These are phyloP conservation scores for Aquilaria agallochum DNA, from an alignment of 441 rosid species.

Conservation along the genomic window DNA sequence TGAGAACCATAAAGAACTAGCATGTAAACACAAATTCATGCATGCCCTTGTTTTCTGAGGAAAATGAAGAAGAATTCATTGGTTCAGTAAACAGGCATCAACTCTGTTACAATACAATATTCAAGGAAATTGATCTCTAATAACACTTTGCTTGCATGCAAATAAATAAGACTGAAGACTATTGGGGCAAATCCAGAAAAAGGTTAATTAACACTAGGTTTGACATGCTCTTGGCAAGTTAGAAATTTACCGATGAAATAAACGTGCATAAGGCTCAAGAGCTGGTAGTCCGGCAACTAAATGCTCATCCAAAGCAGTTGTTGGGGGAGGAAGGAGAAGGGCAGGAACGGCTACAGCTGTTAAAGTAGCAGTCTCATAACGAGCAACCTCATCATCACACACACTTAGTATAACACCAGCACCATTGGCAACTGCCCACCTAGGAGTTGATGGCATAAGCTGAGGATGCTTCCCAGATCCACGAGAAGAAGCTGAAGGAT, in stretches of 20 bases:
- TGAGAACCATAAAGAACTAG: too few relatives aligned
- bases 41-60: too few relatives aligned
- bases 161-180: background rate
- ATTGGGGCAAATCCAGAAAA: slow-evolving; percentile 8
- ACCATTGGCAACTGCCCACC: slow-evolving; percentile 99
- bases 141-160: background rate
- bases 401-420: slow-evolving; percentile 99
- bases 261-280: slow-evolving; percentile 95
- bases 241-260: slow-evolving; percentile 81
- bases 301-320: slow-evolving; percentile 96
- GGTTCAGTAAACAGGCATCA: too few relatives aligned
- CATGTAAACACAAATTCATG: too few relatives aligned
- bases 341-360: slow-evolving; percentile 99
- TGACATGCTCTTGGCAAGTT: slow-evolving; percentile 7
- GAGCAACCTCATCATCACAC: slow-evolving; percentile 98
- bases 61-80: too few relatives aligned
- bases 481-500: slow-evolving; percentile 63
- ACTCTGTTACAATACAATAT: background rate
- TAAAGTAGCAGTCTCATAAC: slow-evolving; percentile 92
- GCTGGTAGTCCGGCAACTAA: slow-evolving; percentile 99
- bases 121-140: background rate
- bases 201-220: slow-evolving; percentile 5
- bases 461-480: slow-evolving; percentile 99
- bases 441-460: slow-evolving; percentile 93
- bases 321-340: slow-evolving; percentile 96